These are phyloP conservation scores for Rehmannia glutinosa DNA, from an alignment of 257 asterid species.

Conservation along the genomic window DNA sequence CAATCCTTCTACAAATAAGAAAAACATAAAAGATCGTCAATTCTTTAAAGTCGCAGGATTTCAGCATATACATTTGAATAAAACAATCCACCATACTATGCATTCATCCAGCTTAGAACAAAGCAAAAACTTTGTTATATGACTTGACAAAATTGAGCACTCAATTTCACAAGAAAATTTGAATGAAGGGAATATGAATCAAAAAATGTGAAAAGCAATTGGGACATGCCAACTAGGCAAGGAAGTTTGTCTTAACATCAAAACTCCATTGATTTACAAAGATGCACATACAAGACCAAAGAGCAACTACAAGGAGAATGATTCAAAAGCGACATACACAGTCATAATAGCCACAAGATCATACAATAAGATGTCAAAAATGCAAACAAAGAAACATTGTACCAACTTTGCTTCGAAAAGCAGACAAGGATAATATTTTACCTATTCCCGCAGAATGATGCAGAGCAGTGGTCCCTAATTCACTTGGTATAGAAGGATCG, in stretches of 20 bases:
- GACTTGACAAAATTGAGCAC: no score
- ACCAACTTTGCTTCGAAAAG: not conserved
- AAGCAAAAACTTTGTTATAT: no score
- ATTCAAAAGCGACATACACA: not conserved
- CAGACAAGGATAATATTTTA: slow-evolving; percentile 16
- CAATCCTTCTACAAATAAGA: no score
- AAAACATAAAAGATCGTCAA: no score
- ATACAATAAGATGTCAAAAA: not conserved
- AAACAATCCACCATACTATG: not conserved
- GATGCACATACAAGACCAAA: no score
- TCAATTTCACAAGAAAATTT: no score
- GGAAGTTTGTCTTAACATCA: not conserved
- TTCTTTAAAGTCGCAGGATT: no score
- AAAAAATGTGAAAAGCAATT: not conserved
- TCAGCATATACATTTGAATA: no score
- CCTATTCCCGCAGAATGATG: slow-evolving; percentile 92
- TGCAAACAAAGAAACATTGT: not conserved
- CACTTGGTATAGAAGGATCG: slow-evolving; percentile 81
- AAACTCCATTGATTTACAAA: not conserved
- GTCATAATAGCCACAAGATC: not conserved
- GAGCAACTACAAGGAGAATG: no score
- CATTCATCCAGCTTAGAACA: not conserved
- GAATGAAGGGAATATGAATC: no score
- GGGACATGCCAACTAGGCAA: not conserved
- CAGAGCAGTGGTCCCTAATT: slow-evolving; percentile 76